A percentile compares a stretch with the other conserved stretches of the same genome.
These are phyloP conservation scores for Coniochaeta ligniaria DNA, from an alignment of 2,329 filamentous ascomycete genomes.

Conservation along the genomic window DNA sequence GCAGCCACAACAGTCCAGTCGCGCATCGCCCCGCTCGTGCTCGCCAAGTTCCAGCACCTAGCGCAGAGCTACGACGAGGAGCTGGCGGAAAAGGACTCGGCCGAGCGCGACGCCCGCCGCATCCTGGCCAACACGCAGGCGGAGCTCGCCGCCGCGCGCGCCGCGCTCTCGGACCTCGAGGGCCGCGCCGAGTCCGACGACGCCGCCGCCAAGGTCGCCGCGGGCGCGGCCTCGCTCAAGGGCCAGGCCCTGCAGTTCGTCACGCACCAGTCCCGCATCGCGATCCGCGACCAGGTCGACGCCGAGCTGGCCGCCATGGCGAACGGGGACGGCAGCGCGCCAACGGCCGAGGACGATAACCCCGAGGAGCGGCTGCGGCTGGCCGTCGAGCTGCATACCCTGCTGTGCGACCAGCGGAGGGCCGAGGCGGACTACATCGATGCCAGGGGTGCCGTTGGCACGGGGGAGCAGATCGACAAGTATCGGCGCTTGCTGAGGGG, in stretches of 20 bases:
- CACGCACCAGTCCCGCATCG: slow-evolving; percentile 43
- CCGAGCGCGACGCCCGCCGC: slow-evolving; percentile 59
- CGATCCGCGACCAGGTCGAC: slow-evolving; percentile 45
- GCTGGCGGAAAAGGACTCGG: slow-evolving; percentile 64
- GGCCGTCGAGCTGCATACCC: slow-evolving; percentile 47
- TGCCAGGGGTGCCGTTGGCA: slow-evolving; percentile 60
- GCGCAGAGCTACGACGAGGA: slow-evolving; percentile 68
- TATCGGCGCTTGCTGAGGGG: slow-evolving; percentile 64
- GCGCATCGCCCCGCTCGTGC: slow-evolving; percentile 60
- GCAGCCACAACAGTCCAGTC: slow-evolving; percentile 64
- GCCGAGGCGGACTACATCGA: slow-evolving; percentile 63
- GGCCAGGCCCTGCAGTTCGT: slow-evolving; percentile 24
- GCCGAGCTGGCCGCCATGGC: slow-evolving; percentile 36
- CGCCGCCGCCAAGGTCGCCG: slow-evolving; percentile 38
- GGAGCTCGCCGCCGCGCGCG: slow-evolving; percentile 55
- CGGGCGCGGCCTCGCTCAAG: slow-evolving; percentile 40
- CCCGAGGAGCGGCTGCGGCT: slow-evolving; percentile 50
- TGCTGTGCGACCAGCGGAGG: slow-evolving; percentile 52
- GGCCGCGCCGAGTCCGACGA: slow-evolving; percentile 48
- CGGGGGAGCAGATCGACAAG: slow-evolving; percentile 65
- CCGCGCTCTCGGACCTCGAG: slow-evolving; percentile 53
- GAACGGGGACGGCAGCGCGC: slow-evolving; percentile 32
- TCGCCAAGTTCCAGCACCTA: slow-evolving; percentile 66
- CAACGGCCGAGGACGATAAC: slow-evolving; percentile 25
- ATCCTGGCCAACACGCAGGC: slow-evolving; percentile 60